Evolutionary conservation across 2,329 filamentous ascomycete genomes (phyloP).

Genomic region (Neofusicoccum cordaticola): DNA sequence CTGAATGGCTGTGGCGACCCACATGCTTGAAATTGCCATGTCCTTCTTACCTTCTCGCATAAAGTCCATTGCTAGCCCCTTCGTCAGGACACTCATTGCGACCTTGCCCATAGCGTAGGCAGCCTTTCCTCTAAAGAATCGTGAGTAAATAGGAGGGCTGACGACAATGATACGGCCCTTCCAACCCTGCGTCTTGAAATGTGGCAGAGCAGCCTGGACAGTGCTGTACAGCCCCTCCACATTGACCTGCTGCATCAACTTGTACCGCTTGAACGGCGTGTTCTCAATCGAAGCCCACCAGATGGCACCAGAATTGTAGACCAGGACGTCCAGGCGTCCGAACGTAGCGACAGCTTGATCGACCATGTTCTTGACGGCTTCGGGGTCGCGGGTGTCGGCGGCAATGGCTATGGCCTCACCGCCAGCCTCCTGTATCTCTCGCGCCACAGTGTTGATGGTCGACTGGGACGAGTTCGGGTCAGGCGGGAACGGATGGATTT

Average conservation of each 20-base stretch:
- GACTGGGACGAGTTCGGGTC: conserved; percentile 72
- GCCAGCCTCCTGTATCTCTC: conserved; percentile 66
- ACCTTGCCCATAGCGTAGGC: conserved; percentile 78
- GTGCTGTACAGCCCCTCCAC: conserved; percentile 70
- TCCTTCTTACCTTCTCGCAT: conserved; percentile 59
- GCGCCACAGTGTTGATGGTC: conserved; percentile 76
- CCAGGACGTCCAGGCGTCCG: conserved; percentile 66
- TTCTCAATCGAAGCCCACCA: conserved; percentile 76
- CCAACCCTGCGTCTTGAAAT: conserved; percentile 55
- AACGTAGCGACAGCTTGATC: conserved; percentile 57
- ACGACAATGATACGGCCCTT: conserved; percentile 71
- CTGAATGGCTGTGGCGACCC: conserved; percentile 77
- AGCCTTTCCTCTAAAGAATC: conserved; percentile 83
- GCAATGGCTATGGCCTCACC: conserved; percentile 63
- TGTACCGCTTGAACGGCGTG: conserved; percentile 73
- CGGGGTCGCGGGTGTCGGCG: conserved; percentile 67
- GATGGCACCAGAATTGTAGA: conserved; percentile 84
- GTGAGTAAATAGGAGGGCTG: conserved; percentile 78
- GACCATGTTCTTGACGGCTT: conserved; percentile 61
- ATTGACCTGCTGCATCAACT: conserved; percentile 52
- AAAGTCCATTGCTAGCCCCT: conserved; percentile 81
- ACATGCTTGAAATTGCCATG: conserved; percentile 79
- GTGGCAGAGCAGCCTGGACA: conserved; percentile 66
- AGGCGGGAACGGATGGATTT: conserved; percentile 63
- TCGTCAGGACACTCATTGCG: conserved; percentile 77